Base-by-base conservation (phyloP, 23 red algal genomes). In the Agarophyton chilense region DNA sequence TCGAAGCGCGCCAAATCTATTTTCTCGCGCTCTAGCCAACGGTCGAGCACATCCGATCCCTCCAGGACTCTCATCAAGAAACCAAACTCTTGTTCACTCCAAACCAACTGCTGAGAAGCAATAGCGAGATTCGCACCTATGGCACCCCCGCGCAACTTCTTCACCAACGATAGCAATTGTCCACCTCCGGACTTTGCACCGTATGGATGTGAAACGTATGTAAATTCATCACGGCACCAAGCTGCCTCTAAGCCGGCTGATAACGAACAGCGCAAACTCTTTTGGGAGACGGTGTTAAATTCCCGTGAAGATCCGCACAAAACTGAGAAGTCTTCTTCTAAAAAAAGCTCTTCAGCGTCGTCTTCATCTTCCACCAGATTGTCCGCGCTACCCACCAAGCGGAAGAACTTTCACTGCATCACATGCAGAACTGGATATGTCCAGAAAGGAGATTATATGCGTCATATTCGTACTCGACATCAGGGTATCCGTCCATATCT, bases 401-500 rank as follows among this genome's bases (percentile, higher is more conserved):
- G 64, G 40, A 70, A 70, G 64, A 70, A 70, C 28, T 70, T 70
- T 18, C 38, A 70, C 19, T 70, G 64, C 38, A 36, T 14, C 40
- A 70, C 64, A 2, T 78, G 73, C 44, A n/a, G 36, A 28, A 55
- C 73, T 78, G 73, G 46, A 1, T 78, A 78, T 18, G 51, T 55
- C 22, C 73, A 78, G 73, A 78, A 78, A 51, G 73, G 73, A 33
- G 73, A 78, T 29, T 54, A 54, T 32, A 55, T 78, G 44, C 73
- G 73, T 54, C 73, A 78, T 54, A 78, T 78, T 52, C 73, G 73
- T 36, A 54, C 44, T 25, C 28, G 44, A 35, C 73, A 78, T 24
- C 34, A 78, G 52, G 73, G 73, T 16, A 78, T 78, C 32, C 44
- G 73, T 11, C 73, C 73, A n/a, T 78, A 78, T 54, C 43, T 25